Evolutionary conservation across 1,139 yeast genomes (phyloP).

Genomic region (Suhomyces wounanorum): DNA sequence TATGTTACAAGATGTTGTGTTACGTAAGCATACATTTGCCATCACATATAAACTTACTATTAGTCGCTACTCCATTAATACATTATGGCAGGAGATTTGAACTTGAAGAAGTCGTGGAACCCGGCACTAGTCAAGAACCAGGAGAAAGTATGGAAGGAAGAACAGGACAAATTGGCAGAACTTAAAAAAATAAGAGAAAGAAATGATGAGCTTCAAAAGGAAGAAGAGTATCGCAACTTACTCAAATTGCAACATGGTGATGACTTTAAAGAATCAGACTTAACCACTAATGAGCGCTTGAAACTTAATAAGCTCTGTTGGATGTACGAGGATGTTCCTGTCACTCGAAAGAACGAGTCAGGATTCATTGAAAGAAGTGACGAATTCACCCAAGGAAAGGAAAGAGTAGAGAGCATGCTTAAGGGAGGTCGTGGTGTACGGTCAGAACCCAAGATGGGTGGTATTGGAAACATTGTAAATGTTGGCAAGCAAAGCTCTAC

Average conservation of each 20-base stretch:
- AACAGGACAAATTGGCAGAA: constrained; percentile 76
- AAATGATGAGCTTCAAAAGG: constrained; percentile 64
- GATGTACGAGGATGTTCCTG: constrained; percentile 71
- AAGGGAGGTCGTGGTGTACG: constrained; percentile 22
- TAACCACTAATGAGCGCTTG: constrained; percentile 43
- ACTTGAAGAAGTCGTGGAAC: constrained; percentile 93
- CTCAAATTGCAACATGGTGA: constrained; percentile 52
- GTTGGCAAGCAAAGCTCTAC: constrained; percentile 15
- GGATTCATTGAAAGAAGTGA: constrained; percentile 38
- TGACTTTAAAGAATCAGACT: constrained; percentile 27
- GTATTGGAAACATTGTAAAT: constrained; percentile 21
- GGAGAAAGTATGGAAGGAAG: constrained; percentile 81
- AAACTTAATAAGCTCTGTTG: constrained; percentile 63
- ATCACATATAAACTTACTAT: background rate
- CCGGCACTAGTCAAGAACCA: constrained; percentile 86
- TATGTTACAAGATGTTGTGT: background rate
- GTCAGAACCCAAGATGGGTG: constrained; percentile 9
- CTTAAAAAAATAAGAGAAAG: constrained; percentile 65
- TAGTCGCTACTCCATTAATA: background rate
- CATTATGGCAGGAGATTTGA: constrained; percentile 74
- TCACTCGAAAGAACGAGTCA: constrained; percentile 23
- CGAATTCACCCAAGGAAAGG: constrained; percentile 39
- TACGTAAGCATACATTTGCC: background rate
- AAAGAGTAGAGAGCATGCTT: constrained; percentile 36
- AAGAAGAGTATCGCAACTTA: constrained; percentile 63